Evolutionary conservation across 2,329 filamentous ascomycete species (phyloP).

Genomic region (Sarocladiaceae sp.): DNA sequence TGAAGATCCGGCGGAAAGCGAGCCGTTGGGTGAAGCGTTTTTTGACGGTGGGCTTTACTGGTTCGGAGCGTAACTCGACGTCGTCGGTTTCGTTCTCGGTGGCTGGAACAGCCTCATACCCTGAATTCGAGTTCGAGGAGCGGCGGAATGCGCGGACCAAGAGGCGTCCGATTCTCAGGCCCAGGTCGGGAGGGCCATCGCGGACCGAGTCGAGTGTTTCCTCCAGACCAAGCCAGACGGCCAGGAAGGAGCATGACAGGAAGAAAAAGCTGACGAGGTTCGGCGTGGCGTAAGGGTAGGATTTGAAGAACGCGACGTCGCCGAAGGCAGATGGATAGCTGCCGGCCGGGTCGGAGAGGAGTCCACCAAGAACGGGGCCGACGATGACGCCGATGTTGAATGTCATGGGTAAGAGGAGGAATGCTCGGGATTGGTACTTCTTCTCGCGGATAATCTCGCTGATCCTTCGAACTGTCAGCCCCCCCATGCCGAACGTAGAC

Average conservation of each 20-base stretch:
- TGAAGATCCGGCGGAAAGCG: slow-evolving; percentile 49
- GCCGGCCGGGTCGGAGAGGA: slow-evolving; percentile 57
- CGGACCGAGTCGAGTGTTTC: slow-evolving; percentile 45
- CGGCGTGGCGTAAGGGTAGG: slow-evolving; percentile 48
- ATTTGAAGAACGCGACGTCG: slow-evolving; percentile 35
- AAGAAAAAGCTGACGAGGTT: slow-evolving; percentile 47
- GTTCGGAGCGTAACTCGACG: not conserved
- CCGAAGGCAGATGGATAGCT: slow-evolving; percentile 51
- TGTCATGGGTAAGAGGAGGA: slow-evolving; percentile 68
- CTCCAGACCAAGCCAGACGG: slow-evolving; percentile 44
- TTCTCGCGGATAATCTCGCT: slow-evolving; percentile 63
- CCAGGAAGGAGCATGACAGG: slow-evolving; percentile 33
- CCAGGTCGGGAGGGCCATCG: slow-evolving; percentile 32
- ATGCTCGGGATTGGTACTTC: slow-evolving; percentile 61
- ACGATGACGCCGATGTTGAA: slow-evolving; percentile 69
- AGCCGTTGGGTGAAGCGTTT: slow-evolving; percentile 40
- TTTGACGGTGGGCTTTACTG: slow-evolving; percentile 3
- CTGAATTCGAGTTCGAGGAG: slow-evolving; percentile 8
- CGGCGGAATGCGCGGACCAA: slow-evolving; percentile 24
- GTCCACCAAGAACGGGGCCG: slow-evolving; percentile 63
- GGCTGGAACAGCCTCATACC: slow-evolving; percentile 19
- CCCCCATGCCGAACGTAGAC: no score
- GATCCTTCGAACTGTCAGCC: slow-evolving; percentile 30
- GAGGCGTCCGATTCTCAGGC: slow-evolving; percentile 32
- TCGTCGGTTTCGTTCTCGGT: slow-evolving; percentile 16